Conservation (phyloP, 371 early-diverging fungal species). For the Cokeromyces recurvatus region DNA sequence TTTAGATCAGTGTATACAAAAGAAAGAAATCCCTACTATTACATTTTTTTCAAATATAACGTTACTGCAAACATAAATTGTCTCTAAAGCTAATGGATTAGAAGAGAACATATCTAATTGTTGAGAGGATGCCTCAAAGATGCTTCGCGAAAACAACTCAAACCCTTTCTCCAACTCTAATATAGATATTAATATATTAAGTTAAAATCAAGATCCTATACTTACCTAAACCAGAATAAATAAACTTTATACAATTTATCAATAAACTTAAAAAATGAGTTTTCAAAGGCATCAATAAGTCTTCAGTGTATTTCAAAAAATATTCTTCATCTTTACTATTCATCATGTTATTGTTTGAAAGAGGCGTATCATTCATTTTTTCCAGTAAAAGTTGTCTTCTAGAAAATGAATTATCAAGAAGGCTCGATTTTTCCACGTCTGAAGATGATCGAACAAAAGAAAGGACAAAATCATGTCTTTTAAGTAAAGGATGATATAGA, state of each 20-base stretch:
- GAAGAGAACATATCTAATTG: neutral
- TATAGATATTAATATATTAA: neutral
- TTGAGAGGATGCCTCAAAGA: neutral
- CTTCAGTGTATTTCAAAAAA: conserved; percentile 32
- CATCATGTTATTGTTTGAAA: neutral
- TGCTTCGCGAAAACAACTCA: neutral
- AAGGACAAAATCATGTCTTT: conserved; percentile 41
- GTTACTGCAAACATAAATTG: conserved; percentile 16
- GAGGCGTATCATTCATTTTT: conserved; percentile 20
- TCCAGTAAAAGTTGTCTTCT: conserved; percentile 30
- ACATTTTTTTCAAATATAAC: conserved; percentile 6
- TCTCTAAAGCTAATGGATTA: conserved; percentile 8
- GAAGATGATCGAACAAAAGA: conserved; percentile 40
- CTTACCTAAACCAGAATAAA: conserved; percentile 18
- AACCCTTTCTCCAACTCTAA: conserved; percentile 1
- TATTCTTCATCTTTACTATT: conserved; percentile 33
- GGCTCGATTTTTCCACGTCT: conserved; percentile 19
- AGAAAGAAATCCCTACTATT: no score
- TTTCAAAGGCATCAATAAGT: conserved; percentile 20
- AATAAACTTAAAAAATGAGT: conserved; percentile 4
- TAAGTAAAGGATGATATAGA: conserved; percentile 39
- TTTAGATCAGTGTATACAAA: no score
- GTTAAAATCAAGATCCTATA: neutral
- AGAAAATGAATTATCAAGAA: conserved; percentile 28
- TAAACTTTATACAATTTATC: conserved; percentile 3